Evolutionary conservation across 441 rosid genomes (phyloP).

Genomic region (Gossypium trilobum): DNA sequence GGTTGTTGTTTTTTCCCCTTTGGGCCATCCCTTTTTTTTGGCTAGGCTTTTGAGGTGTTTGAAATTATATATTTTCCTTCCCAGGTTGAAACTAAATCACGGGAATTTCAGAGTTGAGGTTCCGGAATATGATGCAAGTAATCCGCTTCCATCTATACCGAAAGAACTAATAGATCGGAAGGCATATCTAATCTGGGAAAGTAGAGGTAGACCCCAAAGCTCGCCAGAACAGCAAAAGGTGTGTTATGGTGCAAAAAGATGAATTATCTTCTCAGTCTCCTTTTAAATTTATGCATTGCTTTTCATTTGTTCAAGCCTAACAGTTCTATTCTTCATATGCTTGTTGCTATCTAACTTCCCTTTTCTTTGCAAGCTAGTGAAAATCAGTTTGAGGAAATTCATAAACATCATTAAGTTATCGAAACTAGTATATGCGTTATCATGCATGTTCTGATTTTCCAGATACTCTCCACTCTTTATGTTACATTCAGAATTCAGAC

Average conservation of each 20-base stretch:
- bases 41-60: constrained; percentile 12
- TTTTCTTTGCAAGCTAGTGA: background rate
- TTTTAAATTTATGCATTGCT: background rate
- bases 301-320: background rate
- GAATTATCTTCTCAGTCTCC: background rate
- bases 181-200: constrained; percentile 53
- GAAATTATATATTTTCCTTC: constrained; percentile 7
- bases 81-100: constrained; percentile 46
- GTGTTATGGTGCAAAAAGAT: constrained; percentile 1
- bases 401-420: background rate
- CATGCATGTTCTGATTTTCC: constrained; percentile 7
- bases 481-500: background rate
- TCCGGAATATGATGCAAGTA: constrained; percentile 37
- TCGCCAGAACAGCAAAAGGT: constrained; percentile 55
- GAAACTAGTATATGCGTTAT: background rate
- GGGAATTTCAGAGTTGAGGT: constrained; percentile 57
- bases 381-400: background rate
- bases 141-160: constrained; percentile 27
- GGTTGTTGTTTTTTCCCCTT: constrained; percentile 25
- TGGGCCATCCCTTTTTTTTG: background rate
- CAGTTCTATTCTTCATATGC: background rate
- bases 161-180: constrained; percentile 40
- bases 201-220: constrained; percentile 45
- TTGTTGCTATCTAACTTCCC: background rate
- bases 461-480: background rate